phyloP scores from a whole-genome alignment of 768 basidiomycete genomes.

The Erythrobasidium yunnanense region DNA sequence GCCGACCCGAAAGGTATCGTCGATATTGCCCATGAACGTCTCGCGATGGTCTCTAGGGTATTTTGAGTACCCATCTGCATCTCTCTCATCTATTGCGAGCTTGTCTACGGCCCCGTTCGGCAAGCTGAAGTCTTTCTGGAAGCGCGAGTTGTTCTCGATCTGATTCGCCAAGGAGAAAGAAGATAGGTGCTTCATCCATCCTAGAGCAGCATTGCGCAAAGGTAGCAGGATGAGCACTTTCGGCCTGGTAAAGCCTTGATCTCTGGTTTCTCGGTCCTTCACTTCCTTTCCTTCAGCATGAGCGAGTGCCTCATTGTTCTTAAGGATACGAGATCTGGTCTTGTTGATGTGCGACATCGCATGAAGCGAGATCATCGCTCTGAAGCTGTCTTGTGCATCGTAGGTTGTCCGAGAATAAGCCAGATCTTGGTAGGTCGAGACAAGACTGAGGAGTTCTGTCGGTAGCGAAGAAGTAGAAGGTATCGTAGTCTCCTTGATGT shows the following conservation, averaged over 20 bases:
- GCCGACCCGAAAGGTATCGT: slow-evolving; percentile 86
- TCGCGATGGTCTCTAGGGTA: slow-evolving; percentile 84
- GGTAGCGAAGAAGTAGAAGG: background rate
- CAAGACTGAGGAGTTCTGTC: slow-evolving; percentile 11
- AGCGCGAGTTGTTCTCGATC: slow-evolving; percentile 72
- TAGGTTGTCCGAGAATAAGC: slow-evolving; percentile 59
- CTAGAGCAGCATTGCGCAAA: slow-evolving; percentile 74
- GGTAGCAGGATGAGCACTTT: slow-evolving; percentile 84
- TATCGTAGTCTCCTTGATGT: background rate
- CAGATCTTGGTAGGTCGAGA: slow-evolving; percentile 57
- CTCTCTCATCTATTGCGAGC: slow-evolving; percentile 43
- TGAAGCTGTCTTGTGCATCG: slow-evolving; percentile 53
- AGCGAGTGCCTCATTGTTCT: slow-evolving; percentile 86
- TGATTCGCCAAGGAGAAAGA: slow-evolving; percentile 55
- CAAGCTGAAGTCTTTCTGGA: slow-evolving; percentile 68
- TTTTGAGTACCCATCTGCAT: slow-evolving; percentile 51
- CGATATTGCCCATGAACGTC: slow-evolving; percentile 90
- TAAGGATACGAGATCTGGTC: slow-evolving; percentile 81
- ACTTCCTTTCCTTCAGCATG: slow-evolving; percentile 54
- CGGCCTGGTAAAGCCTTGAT: slow-evolving; percentile 96
- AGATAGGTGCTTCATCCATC: slow-evolving; percentile 70
- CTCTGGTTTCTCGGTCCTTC: slow-evolving; percentile 56
- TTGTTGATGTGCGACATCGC: slow-evolving; percentile 79
- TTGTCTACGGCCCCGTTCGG: slow-evolving; percentile 72
- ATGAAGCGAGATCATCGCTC: slow-evolving; percentile 67